phyloP scores from a whole-genome alignment of 169 alveolate species.

The Plasmodium reichenowi region DNA sequence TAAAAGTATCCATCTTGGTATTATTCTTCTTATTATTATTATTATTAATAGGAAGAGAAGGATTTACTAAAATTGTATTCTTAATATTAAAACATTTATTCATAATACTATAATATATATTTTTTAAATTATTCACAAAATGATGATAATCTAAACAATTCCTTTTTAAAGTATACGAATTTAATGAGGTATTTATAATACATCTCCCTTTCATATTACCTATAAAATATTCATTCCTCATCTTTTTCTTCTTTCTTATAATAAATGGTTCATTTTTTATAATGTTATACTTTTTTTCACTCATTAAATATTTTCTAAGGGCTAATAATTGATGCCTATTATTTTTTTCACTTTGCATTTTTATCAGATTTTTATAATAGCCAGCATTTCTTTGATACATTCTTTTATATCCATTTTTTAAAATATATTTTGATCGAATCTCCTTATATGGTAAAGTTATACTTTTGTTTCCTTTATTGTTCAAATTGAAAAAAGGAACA shows the following conservation, averaged over 20 bases:
- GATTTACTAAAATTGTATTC: too few relatives aligned
- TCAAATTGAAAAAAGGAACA: too few relatives aligned
- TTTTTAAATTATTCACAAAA: not conserved
- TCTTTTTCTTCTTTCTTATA: not conserved
- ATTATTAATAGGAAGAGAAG: too few relatives aligned
- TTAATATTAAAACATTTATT: not conserved
- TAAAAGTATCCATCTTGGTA: not conserved
- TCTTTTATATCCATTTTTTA: constrained; percentile 1
- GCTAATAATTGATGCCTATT: not conserved
- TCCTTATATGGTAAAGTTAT: constrained; percentile 8
- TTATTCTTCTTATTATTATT: not conserved
- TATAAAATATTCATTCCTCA: not conserved
- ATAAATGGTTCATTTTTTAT: not conserved
- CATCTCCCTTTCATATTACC: too few relatives aligned
- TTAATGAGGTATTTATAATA: too few relatives aligned
- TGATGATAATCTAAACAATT: not conserved
- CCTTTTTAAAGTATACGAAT: not conserved
- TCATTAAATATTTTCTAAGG: not conserved
- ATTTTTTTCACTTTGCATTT: constrained; percentile 4
- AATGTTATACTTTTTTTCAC: not conserved
- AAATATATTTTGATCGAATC: constrained; percentile 30
- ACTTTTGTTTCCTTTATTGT: not conserved
- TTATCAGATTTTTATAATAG: not conserved
- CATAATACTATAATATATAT: not conserved
- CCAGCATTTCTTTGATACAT: not conserved